Percentiles rank a stretch among this genome's conserved stretches.
Evolutionary conservation across 352 stramenopile species (phyloP).

Genomic region (Albugo laibachii): DNA sequence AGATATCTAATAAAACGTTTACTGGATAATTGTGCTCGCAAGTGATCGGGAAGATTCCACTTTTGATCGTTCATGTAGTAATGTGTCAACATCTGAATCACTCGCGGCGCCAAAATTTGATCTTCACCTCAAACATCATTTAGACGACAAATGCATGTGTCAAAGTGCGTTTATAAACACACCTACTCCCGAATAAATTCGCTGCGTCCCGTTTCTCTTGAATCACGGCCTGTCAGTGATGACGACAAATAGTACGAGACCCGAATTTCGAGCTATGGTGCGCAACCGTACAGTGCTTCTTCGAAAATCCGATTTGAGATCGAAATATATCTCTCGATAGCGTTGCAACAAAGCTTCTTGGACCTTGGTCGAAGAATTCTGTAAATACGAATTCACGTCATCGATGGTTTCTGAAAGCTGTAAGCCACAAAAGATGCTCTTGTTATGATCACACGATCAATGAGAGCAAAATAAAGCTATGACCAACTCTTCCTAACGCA

Average conservation of each 20-base stretch:
- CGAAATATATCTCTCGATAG: slow-evolving; percentile 92
- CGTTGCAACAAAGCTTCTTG: slow-evolving; percentile 83
- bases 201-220: slow-evolving; percentile 71
- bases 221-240: slow-evolving; percentile 22
- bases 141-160: neutral
- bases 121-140: slow-evolving; percentile 8
- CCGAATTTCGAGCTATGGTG: neutral
- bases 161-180: neutral
- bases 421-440: neutral
- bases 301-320: slow-evolving; percentile 90
- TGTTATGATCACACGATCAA: neutral
- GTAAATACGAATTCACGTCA: slow-evolving; percentile 60
- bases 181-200: slow-evolving; percentile 68
- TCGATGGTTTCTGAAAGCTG: slow-evolving; percentile 73
- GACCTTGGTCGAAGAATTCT: slow-evolving; percentile 46
- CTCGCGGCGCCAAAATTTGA: slow-evolving; percentile 21
- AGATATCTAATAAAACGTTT: slow-evolving; percentile 3
- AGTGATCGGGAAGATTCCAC: slow-evolving; percentile 68
- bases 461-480: neutral
- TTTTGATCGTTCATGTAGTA: slow-evolving; percentile 58
- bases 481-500: slow-evolving; percentile 10
- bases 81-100: slow-evolving; percentile 51
- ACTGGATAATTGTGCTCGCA: slow-evolving; percentile 71
- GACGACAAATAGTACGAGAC: neutral
- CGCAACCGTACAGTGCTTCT: slow-evolving; percentile 36